These are phyloP conservation scores for Elongisporangium prolatum DNA, from an alignment of 352 stramenopile genomes.

Conservation along the genomic window DNA sequence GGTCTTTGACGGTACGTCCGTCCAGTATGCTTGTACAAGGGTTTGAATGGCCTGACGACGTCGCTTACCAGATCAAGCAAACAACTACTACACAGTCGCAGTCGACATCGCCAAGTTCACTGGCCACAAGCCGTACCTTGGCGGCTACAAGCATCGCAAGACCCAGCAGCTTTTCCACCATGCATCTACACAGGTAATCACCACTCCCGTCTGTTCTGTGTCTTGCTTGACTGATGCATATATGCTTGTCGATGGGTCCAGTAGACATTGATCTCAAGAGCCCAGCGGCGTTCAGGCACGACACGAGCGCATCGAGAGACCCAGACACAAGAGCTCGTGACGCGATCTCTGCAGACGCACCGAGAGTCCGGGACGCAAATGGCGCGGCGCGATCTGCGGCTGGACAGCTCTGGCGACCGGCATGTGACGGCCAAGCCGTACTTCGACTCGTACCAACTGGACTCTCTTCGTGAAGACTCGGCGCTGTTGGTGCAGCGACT, in stretches of 20 bases:
- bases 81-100: slow-evolving; percentile 40
- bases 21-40: not conserved
- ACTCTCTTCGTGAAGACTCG: slow-evolving; percentile 68
- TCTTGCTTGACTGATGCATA: not conserved
- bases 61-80: slow-evolving; percentile 29
- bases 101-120: slow-evolving; percentile 78
- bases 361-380: slow-evolving; percentile 92
- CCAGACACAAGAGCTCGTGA: slow-evolving; percentile 81
- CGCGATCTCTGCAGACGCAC: slow-evolving; percentile 75
- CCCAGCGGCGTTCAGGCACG: slow-evolving; percentile 28
- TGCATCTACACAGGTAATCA: slow-evolving; percentile 68
- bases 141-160: slow-evolving; percentile 85
- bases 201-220: not conserved
- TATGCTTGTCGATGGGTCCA: slow-evolving; percentile 2
- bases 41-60: not conserved
- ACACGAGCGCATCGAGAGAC: slow-evolving; percentile 73
- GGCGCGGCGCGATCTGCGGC: slow-evolving; percentile 59
- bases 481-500: slow-evolving; percentile 84
- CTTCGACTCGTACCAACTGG: slow-evolving; percentile 88
- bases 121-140: slow-evolving; percentile 81
- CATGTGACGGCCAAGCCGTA: slow-evolving; percentile 68
- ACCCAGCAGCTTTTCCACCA: slow-evolving; percentile 90
- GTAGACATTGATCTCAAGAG: slow-evolving; percentile 53
- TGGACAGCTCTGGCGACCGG: slow-evolving; percentile 70
- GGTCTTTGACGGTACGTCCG: slow-evolving; percentile 48